Evolutionary conservation across 495 filamentous ascomycete genomes (phyloP), one percentile per base, ranked within the genome.

Genomic region (Oidiodendron maius): DNA sequence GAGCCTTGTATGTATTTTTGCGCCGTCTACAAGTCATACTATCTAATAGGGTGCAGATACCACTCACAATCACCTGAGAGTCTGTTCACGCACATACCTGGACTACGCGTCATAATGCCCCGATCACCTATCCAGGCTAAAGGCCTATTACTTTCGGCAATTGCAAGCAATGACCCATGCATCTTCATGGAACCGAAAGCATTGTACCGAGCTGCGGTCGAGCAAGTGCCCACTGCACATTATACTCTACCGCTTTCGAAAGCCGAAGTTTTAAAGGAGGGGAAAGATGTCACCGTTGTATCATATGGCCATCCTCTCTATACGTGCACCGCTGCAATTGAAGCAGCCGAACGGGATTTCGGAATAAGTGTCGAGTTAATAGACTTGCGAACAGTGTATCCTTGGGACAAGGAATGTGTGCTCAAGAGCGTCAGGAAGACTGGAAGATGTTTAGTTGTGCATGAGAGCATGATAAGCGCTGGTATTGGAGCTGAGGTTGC

Each of bases 171-270:
- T 45, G 91, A 98, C 62, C 93, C 93, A 0, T 87, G 91, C 45
- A 70, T 98, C 21, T 96, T 98, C 67, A 85, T 98, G 86, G 93
- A 98, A 64, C 94, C 93, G 0, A 98, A 98, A 70, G 82, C 91
- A 8, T 69, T 98, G 13, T 98, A 98, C 59, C 83, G 93, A 18
- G 94, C 94, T 0, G 90, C 93, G 0, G 89, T 95, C 22, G 93
- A 98, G 63, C 87, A 97, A 63, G 93, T 98, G 2, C 94, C 93
- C 13, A 81, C 80, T 4, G 83, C 75, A 30, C 72, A 84, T 15
- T 98, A 96, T 60, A 82, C 80, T 1, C 74, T 98, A 20, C 90
- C 91, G 1, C 74, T 98, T 3, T 89, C 82, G 40, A 90, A 89
- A 61, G 93, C 93, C 0, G 91, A 98, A 63, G 67, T 96, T 3